Evolutionary conservation across 345 rosid species (phyloP).

Genomic region (Eucalyptus sideroxylon): DNA sequence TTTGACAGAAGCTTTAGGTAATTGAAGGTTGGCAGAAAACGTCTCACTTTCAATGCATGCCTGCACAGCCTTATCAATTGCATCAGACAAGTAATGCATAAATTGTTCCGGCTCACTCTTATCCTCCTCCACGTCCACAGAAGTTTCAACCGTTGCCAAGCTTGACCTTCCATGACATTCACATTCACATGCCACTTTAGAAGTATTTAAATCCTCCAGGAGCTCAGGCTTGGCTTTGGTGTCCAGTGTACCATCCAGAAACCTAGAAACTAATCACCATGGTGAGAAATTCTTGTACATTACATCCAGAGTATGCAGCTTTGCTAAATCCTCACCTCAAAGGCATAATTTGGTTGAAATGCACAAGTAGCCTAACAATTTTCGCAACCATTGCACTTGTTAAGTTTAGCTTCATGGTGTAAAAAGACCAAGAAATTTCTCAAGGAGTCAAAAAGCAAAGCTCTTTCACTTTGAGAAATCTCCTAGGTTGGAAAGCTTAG

Average conservation of each 20-base stretch:
- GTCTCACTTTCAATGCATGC: constrained; percentile 25
- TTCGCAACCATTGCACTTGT: too few relatives aligned
- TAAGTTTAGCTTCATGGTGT: not conserved
- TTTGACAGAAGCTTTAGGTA: constrained; percentile 66
- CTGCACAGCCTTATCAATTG: constrained; percentile 38
- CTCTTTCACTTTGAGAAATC: not conserved
- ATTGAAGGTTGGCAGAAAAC: constrained; percentile 35
- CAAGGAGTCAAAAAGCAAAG: not conserved
- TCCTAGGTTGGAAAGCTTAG: not conserved
- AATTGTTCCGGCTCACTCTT: constrained; percentile 20
- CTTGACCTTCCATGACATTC: constrained; percentile 12
- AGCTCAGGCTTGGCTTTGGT: constrained; percentile 18
- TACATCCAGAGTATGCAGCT: not conserved
- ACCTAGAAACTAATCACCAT: constrained; percentile 30
- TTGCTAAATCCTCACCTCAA: not conserved
- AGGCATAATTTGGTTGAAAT: not conserved
- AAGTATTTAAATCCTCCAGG: constrained; percentile 12
- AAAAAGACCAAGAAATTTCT: not conserved
- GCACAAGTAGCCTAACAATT: too few relatives aligned
- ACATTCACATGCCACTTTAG: constrained; percentile 11
- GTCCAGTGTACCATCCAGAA: constrained; percentile 64
- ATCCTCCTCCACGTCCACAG: constrained; percentile 9
- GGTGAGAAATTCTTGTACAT: not conserved
- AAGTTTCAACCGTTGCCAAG: constrained; percentile 9
- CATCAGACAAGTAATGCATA: constrained; percentile 32